Evolutionary conservation across 208 protist species (phyloP).

Genomic region (Acanthamoeba lenticulata): DNA sequence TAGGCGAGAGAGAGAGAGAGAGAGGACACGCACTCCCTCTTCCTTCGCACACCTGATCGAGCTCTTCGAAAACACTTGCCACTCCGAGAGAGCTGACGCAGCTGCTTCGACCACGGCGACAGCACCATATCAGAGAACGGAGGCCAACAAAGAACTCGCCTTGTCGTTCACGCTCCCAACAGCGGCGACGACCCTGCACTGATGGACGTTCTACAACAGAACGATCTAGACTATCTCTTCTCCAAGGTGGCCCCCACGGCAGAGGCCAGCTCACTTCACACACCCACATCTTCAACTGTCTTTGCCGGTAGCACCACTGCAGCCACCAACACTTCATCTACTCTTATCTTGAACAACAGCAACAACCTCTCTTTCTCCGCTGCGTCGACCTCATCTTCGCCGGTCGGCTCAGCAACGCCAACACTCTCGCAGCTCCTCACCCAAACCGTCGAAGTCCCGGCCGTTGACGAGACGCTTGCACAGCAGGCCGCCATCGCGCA

Average conservation of each 20-base stretch:
- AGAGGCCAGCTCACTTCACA: not conserved
- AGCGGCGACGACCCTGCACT: not conserved
- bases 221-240: not conserved
- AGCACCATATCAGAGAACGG: not conserved
- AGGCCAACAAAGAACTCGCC: not conserved
- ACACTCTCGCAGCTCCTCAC: not conserved
- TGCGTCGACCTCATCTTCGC: not conserved
- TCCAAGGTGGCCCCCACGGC: not conserved
- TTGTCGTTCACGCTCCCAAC: not conserved
- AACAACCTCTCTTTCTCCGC: not conserved
- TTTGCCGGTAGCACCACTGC: not conserved
- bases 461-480: not conserved
- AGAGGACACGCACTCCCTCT: too few species aligned
- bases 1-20: too few species aligned
- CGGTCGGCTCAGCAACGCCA: not conserved
- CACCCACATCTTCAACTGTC: not conserved
- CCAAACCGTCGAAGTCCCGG: not conserved
- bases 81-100: not conserved
- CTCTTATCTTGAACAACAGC: too few species aligned
- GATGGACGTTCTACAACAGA: slow-evolving; percentile 16
- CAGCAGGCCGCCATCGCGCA: not conserved
- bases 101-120: not conserved
- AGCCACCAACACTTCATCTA: not conserved
- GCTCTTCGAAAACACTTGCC: too few species aligned
- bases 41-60: too few species aligned